Percentiles rank a stretch among this genome's conserved stretches.
These are phyloP conservation scores for Hamigera avellanea DNA, from an alignment of 495 filamentous ascomycete species.

Conservation along the genomic window DNA sequence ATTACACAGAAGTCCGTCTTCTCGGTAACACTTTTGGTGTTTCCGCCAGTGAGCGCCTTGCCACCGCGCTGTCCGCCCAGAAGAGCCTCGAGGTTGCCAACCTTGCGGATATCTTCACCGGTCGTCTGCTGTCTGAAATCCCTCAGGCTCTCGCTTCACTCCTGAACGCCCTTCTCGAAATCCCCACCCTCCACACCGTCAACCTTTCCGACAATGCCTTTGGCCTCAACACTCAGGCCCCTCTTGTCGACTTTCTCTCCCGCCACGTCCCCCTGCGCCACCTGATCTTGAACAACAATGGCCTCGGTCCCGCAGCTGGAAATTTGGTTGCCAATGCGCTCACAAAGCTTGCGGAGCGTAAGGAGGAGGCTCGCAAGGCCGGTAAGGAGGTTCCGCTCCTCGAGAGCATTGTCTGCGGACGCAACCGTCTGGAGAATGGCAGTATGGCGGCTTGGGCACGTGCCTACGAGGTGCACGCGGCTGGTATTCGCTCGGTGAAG, in stretches of 20 bases:
- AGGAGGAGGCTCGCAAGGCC: constrained; percentile 59
- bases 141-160: constrained; percentile 78
- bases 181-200: constrained; percentile 75
- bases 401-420: constrained; percentile 90
- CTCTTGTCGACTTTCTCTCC: constrained; percentile 75
- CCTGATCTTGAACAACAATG: constrained; percentile 95
- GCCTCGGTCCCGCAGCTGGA: constrained; percentile 85
- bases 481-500: constrained; percentile 67
- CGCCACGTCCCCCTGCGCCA: constrained; percentile 78
- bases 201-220: constrained; percentile 98
- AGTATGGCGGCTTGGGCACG: constrained; percentile 92
- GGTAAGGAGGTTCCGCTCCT: constrained; percentile 64
- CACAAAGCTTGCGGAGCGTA: constrained; percentile 64
- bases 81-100: constrained; percentile 75
- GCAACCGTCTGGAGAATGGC: constrained; percentile 90
- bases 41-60: constrained; percentile 73
- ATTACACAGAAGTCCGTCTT: constrained; percentile 74
- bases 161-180: constrained; percentile 71
- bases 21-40: constrained; percentile 87
- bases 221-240: constrained; percentile 79
- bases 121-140: constrained; percentile 86
- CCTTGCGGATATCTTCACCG: constrained; percentile 94
- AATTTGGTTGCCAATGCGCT: constrained; percentile 72
- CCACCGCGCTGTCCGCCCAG: constrained; percentile 66
- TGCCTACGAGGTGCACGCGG: constrained; percentile 67